Evolutionary conservation across 371 early-diverging fungal species (phyloP), one percentile per base, ranked within the genome.

Genomic region (Actinomucor elegans): DNA sequence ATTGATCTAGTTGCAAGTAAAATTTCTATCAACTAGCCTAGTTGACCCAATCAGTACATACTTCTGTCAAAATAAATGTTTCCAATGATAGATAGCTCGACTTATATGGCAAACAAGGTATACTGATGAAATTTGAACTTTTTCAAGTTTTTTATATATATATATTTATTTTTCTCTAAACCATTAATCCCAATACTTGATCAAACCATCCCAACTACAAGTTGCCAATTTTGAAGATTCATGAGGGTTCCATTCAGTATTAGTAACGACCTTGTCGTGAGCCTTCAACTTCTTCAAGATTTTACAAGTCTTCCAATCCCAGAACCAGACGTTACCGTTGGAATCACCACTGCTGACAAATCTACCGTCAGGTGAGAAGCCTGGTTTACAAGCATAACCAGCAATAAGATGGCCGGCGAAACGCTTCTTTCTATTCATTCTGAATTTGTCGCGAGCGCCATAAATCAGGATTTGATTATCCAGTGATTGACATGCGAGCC

Each of bases 301-400:
- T 53, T 87, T 84, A 57, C 89, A 80, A n/a, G 93, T 80, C 73
- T 94, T 94, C 94, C 95, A 98, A 61, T 96, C 92, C 98, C 98
- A 99, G 71, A 92, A 86, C 91, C 91, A 94, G 31, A 96, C 79
- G 57, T 82, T 80, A 15, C 99, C 99, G 66, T 92, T 94, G 0
- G 92, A 83, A 67, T 99, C 99, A 36, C 99, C 99, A 18, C 89
- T 89, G 45, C 87, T 85, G 32, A 99, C 59, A 59, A 89, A 92
- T 42, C 90, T 76, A 4, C 95, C 95, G 64, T 99, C 97, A 12
- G 96, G 90, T 6, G 94, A 92, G 69, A 96, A 93, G 14, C 86
- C 84, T 10, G 94, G 92, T 60, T 97, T 89, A 76, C 97, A 97
- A 3, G 96, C 94, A 70, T 94, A 97, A 12, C 98, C 97, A 2